Evolutionary conservation across 768 basidiomycete species (phyloP).

Genomic region (Boletellus emodensis): DNA sequence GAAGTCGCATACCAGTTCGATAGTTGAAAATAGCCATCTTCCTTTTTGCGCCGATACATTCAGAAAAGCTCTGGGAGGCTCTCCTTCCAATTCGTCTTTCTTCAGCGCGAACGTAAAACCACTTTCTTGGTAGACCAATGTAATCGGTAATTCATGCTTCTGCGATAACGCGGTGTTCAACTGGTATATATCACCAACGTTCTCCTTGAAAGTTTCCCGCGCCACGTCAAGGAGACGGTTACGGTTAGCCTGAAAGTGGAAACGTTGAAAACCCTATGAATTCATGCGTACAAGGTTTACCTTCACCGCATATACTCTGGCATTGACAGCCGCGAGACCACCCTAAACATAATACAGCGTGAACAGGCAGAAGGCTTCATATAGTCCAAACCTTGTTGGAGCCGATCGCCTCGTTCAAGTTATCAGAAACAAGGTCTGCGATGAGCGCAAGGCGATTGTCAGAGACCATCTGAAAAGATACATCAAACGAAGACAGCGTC

Average conservation of each 20-base stretch:
- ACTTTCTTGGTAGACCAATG: conserved; percentile 64
- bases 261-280: neutral
- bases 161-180: conserved; percentile 58
- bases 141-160: conserved; percentile 59
- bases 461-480: conserved; percentile 54
- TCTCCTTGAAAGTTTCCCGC: conserved; percentile 91
- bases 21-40: conserved; percentile 70
- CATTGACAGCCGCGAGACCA: conserved; percentile 69
- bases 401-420: conserved; percentile 69
- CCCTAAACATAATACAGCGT: conserved; percentile 38
- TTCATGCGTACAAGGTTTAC: conserved; percentile 24
- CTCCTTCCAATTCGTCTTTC: conserved; percentile 48
- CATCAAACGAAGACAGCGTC: neutral
- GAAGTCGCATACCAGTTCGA: conserved; percentile 65
- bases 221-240: conserved; percentile 91
- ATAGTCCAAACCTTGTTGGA: conserved; percentile 50
- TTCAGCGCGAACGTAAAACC: conserved; percentile 73
- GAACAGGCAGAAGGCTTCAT: neutral
- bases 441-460: conserved; percentile 70
- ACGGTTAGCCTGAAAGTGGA: conserved; percentile 53
- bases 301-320: conserved; percentile 86
- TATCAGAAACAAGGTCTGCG: conserved; percentile 51
- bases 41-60: conserved; percentile 64
- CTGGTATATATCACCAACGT: conserved; percentile 80
- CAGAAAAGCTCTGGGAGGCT: conserved; percentile 67